Conservation (phyloP, 192 early-diverging fungal species). For the Entrophospora sp. region DNA sequence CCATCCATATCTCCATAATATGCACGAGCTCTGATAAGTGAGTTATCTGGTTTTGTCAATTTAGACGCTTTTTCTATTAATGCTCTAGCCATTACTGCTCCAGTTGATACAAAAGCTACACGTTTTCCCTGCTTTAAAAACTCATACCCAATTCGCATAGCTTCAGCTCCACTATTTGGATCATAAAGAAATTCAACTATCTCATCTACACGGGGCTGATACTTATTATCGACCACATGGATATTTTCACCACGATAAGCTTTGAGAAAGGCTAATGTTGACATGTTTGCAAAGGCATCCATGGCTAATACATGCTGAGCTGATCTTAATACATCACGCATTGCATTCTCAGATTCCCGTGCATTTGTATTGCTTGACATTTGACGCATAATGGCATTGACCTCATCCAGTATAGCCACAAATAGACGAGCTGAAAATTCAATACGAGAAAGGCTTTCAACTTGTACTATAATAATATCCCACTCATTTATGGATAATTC, state of each 20-base stretch:
- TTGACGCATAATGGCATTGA: constrained; percentile 12
- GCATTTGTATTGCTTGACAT: constrained; percentile 1
- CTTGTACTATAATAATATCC: constrained; percentile 14
- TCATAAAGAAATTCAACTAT: constrained; percentile 7
- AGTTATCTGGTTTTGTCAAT: background rate
- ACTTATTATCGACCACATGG: background rate
- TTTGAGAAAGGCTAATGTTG: background rate
- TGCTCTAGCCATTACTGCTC: background rate
- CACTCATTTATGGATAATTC: constrained; percentile 7
- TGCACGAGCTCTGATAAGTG: background rate
- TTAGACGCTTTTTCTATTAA: constrained; percentile 8
- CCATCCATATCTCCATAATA: constrained; percentile 8
- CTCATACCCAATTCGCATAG: constrained; percentile 4
- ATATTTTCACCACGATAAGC: constrained; percentile 10
- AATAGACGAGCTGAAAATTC: background rate
- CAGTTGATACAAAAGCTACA: constrained; percentile 8
- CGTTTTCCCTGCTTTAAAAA: constrained; percentile 9
- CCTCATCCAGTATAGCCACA: constrained; percentile 3
- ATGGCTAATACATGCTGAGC: background rate
- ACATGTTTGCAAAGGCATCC: constrained; percentile 8
- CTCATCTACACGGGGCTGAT: constrained; percentile 7
- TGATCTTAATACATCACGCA: constrained; percentile 5
- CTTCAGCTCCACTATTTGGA: constrained; percentile 13
- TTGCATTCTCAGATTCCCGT: constrained; percentile 10
- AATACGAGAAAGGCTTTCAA: background rate